Evolutionary conservation across 805 yeast genomes (phyloP), one percentile per base, ranked within the genome.

Genomic region (Saturnispora galanensis): DNA sequence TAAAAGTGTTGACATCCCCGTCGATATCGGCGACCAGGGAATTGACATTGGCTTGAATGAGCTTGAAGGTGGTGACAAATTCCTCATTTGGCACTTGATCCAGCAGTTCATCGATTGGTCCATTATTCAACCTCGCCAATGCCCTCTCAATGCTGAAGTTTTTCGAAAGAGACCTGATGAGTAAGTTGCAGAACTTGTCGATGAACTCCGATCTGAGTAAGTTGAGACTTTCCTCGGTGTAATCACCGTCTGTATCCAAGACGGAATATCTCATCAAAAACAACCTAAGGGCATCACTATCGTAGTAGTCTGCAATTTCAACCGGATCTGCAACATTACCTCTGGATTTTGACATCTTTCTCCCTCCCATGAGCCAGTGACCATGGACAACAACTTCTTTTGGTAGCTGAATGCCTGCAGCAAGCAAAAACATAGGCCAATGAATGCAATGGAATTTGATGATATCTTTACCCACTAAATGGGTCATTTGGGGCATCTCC

Each of bases 271-370:
- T 84, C 63, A 81, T 71, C 47, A 93, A 63, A 57, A 79, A 87
- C 63, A 85, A 79, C 50, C 96, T 69, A 35, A 88, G 64, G 0
- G 84, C 63, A 59, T 84, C 93, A n/a, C 70, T 60, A 0, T 88
- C 96, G 54, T 83, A 85, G 35, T 69, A 60, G 0, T 74, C 68
- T 4, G 76, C 67, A 29, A 81, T 69, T n/a, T 66, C 74, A 15
- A 84, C 57, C 0, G 98, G 98, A 56, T 93, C 97, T 5, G 90
- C 94, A 9, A 90, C 97, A 58, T 93, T 93, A 0, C 97, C 96
- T 44, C 79, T 65, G 46, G 94, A 81, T 56, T 93, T 93, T 41
- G 95, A 84, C 98, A 93, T 93, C 58, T 93, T 93, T 37, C 77
- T 67, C 0, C 97, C 97, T 31, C 79, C 82, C 61, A 83, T 75